Percentiles rank a stretch among this genome's conserved stretches.
Evolutionary conservation across 2,329 filamentous ascomycete species (phyloP).

Genomic region (Knufia petricola): DNA sequence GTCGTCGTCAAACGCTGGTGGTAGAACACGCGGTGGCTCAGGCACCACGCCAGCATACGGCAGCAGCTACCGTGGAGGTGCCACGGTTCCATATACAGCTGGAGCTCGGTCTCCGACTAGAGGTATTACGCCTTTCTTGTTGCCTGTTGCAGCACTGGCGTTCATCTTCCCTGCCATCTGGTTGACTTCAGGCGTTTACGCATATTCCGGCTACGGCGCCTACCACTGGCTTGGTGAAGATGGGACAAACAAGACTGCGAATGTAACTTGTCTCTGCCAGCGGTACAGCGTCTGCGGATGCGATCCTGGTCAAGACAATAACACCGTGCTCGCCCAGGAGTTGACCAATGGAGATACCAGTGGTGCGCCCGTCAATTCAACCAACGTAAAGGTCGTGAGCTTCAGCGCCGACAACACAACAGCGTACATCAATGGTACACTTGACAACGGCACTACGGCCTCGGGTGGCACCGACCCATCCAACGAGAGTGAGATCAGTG

Average conservation of each 20-base stretch:
- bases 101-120: constrained; percentile 34
- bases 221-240: constrained; percentile 35
- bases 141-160: constrained; percentile 37
- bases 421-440: constrained; percentile 40
- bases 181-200: constrained; percentile 45
- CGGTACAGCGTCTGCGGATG: constrained; percentile 48
- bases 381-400: constrained; percentile 28
- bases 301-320: constrained; percentile 38
- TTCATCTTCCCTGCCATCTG: constrained; percentile 47
- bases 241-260: constrained; percentile 30
- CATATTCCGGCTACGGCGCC: constrained; percentile 40
- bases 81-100: constrained; percentile 41
- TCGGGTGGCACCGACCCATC: constrained; percentile 25
- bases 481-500: constrained; percentile 15
- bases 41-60: constrained; percentile 40
- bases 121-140: constrained; percentile 41
- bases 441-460: constrained; percentile 37
- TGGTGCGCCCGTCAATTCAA: constrained; percentile 29
- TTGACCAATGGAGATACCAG: constrained; percentile 32
- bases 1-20: constrained; percentile 24
- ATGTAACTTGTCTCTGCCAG: constrained; percentile 48
- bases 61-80: constrained; percentile 47
- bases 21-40: constrained; percentile 29
- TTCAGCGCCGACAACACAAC: constrained; percentile 35
- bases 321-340: constrained; percentile 33